phyloP scores from a whole-genome alignment of 495 filamentous ascomycete species.

The Podospora comata region DNA sequence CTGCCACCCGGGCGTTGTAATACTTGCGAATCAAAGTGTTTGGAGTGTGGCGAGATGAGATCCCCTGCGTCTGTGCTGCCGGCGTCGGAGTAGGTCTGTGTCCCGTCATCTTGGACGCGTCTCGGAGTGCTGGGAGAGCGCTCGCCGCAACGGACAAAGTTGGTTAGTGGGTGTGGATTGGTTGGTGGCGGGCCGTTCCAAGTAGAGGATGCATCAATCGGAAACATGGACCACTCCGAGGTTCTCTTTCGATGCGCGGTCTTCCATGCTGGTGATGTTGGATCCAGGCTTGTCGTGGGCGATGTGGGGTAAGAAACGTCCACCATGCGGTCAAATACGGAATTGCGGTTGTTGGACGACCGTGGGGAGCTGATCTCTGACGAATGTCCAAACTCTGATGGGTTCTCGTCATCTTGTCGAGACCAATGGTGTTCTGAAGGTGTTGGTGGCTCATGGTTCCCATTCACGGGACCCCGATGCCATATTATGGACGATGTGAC shows the following conservation, averaged over 20 bases:
- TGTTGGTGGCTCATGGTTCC: slow-evolving; percentile 14
- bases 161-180: slow-evolving; percentile 19
- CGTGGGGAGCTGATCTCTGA: slow-evolving; percentile 80
- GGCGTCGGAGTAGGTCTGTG: slow-evolving; percentile 5
- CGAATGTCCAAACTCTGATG: slow-evolving; percentile 61
- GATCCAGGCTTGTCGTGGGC: slow-evolving; percentile 63
- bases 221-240: slow-evolving; percentile 50
- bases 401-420: slow-evolving; percentile 57
- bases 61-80: slow-evolving; percentile 11
- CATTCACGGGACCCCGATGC: slow-evolving; percentile 16
- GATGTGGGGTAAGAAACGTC: slow-evolving; percentile 67
- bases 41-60: slow-evolving; percentile 13
- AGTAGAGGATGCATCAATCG: slow-evolving; percentile 19
- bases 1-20: slow-evolving; percentile 16
- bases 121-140: slow-evolving; percentile 14
- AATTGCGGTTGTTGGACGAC: slow-evolving; percentile 70
- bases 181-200: background rate
- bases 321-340: slow-evolving; percentile 70
- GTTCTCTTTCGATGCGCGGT: slow-evolving; percentile 49
- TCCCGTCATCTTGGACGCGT: background rate
- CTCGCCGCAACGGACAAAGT: slow-evolving; percentile 14
- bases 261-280: slow-evolving; percentile 54
- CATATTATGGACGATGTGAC: slow-evolving; percentile 21
- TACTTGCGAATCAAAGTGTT: slow-evolving; percentile 21
- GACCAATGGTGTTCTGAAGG: slow-evolving; percentile 60